Conservation (phyloP, 2,329 filamentous ascomycete genomes). For the Podosphaera fusca region DNA sequence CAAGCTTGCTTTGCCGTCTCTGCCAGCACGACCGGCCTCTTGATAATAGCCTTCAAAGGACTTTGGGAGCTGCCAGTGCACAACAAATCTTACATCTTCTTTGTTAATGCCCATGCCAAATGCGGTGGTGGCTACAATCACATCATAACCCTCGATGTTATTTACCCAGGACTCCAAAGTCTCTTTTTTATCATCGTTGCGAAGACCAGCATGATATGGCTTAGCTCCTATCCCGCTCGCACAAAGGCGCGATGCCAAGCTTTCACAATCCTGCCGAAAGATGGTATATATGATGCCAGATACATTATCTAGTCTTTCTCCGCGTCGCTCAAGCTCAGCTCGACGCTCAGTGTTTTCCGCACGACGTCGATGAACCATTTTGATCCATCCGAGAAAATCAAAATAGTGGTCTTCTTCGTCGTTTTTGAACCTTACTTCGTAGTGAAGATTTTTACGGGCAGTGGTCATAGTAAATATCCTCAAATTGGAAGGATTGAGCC, state of each 20-base stretch:
- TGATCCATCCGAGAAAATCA: slow-evolving; percentile 58
- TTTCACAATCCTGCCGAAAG: slow-evolving; percentile 52
- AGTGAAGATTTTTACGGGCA: slow-evolving; percentile 64
- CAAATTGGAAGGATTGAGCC: slow-evolving; percentile 38
- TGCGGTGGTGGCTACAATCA: slow-evolving; percentile 85
- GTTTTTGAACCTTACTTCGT: slow-evolving; percentile 66
- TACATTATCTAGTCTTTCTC: slow-evolving; percentile 37
- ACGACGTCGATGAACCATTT: slow-evolving; percentile 46
- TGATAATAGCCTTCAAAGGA: slow-evolving; percentile 94
- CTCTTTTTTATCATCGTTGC: slow-evolving; percentile 44
- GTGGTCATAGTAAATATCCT: slow-evolving; percentile 67
- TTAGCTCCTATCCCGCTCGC: slow-evolving; percentile 48
- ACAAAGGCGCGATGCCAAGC: slow-evolving; percentile 40
- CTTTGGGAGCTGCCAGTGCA: slow-evolving; percentile 84
- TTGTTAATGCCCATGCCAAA: slow-evolving; percentile 99
- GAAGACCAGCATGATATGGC: slow-evolving; percentile 48
- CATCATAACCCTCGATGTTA: slow-evolving; percentile 56
- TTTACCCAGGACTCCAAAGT: slow-evolving; percentile 49
- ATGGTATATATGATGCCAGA: slow-evolving; percentile 64
- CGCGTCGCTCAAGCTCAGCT: slow-evolving; percentile 29
- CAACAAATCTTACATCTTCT: slow-evolving; percentile 77
- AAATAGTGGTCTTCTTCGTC: slow-evolving; percentile 47
- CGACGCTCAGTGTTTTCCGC: slow-evolving; percentile 30
- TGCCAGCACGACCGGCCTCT: slow-evolving; percentile 75
- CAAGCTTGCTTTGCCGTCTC: slow-evolving; percentile 67